Conservation (phyloP, 1,139 yeast genomes). For the Zygotorulaspora mrakii region DNA sequence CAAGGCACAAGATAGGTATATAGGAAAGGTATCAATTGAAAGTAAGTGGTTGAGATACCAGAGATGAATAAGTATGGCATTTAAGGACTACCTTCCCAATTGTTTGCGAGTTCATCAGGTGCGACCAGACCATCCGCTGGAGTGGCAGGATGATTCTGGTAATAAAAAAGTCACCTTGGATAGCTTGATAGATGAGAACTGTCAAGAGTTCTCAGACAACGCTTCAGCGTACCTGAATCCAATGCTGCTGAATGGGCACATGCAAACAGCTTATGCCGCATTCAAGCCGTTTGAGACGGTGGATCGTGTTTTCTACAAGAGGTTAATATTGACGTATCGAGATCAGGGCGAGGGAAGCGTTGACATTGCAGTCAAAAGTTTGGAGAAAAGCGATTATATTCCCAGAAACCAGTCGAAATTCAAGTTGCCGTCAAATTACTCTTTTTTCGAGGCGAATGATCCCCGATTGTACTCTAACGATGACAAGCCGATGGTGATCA, state of each 20-base stretch:
- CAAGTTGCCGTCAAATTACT: constrained; percentile 21
- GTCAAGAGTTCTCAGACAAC: constrained; percentile 43
- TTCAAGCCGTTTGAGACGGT: constrained; percentile 39
- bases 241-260: constrained; percentile 56
- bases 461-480: constrained; percentile 36
- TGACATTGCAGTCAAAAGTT: constrained; percentile 49
- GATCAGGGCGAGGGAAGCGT: constrained; percentile 58
- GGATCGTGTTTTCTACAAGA: constrained; percentile 49
- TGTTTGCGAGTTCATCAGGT: constrained; percentile 13
- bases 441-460: constrained; percentile 35
- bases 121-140: constrained; percentile 8
- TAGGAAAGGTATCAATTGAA: too few species aligned
- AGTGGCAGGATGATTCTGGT: constrained; percentile 9
- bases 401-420: constrained; percentile 26
- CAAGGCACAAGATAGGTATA: too few species aligned
- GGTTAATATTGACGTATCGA: constrained; percentile 47
- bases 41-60: too few species aligned
- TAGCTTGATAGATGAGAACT: constrained; percentile 35
- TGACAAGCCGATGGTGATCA: constrained; percentile 49
- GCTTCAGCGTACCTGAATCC: constrained; percentile 52
- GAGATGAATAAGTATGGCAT: background rate
- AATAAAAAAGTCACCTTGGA: constrained; percentile 13
- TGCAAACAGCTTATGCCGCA: constrained; percentile 61
- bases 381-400: constrained; percentile 42
- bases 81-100: constrained; percentile 12